Conservation (phyloP, 1,284 basidiomycete species). For the Crepidotus sp. region DNA sequence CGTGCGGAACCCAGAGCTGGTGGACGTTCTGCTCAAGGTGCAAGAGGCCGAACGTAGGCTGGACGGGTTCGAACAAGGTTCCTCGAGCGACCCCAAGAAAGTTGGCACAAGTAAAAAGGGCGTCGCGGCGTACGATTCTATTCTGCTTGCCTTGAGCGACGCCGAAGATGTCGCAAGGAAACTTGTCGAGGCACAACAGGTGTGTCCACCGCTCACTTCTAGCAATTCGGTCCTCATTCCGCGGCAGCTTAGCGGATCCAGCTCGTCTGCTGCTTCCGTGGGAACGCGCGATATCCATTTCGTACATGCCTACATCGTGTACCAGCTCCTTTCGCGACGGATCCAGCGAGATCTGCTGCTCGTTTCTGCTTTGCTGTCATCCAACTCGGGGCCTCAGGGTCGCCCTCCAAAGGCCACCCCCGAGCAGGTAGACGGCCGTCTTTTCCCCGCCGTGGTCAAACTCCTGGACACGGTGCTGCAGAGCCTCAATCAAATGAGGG, state of each 20-base stretch:
- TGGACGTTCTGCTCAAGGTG: constrained; percentile 78
- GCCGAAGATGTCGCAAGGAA: constrained; percentile 78
- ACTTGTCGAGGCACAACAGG: constrained; percentile 73
- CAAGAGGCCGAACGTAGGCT: constrained; percentile 67
- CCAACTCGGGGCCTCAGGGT: constrained; percentile 25
- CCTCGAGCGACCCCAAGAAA: constrained; percentile 22
- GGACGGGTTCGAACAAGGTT: constrained; percentile 18
- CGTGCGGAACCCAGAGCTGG: constrained; percentile 85
- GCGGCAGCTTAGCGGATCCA: constrained; percentile 35
- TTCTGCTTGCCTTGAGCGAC: constrained; percentile 77
- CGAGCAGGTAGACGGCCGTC: constrained; percentile 51
- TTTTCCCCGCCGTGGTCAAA: constrained; percentile 82
- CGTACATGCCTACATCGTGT: constrained; percentile 79
- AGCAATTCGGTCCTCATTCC: neutral
- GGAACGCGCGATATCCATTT: constrained; percentile 69
- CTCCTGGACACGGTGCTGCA: constrained; percentile 80
- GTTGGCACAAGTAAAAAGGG: constrained; percentile 54
- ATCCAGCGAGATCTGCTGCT: constrained; percentile 86
- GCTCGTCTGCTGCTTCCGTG: constrained; percentile 28
- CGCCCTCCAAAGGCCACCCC: constrained; percentile 32
- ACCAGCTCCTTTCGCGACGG: constrained; percentile 77
- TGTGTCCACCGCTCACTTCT: constrained; percentile 24
- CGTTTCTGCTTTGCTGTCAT: constrained; percentile 53
- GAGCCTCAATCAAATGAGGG: constrained; percentile 74
- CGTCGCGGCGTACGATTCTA: constrained; percentile 77